Percentiles rank a stretch among this genome's conserved stretches.
phyloP scores from a whole-genome alignment of 768 basidiomycete species.

The Zangia roseola region DNA sequence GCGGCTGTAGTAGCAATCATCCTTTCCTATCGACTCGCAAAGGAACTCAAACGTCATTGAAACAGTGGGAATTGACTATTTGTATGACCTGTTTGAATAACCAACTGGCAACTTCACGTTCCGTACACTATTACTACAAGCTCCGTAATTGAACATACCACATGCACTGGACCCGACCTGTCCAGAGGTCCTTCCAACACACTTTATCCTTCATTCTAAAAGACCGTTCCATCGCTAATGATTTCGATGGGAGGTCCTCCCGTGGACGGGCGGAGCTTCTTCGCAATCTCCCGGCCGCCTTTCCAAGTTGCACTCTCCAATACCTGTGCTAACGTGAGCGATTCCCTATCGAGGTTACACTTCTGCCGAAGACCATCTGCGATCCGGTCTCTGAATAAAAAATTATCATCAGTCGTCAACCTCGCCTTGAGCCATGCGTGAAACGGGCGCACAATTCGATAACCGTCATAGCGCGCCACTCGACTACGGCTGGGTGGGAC shows the following conservation, averaged over 20 bases:
- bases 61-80: neutral
- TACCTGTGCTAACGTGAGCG: slow-evolving; percentile 81
- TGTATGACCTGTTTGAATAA: neutral
- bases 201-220: slow-evolving; percentile 36
- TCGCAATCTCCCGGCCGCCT: slow-evolving; percentile 91
- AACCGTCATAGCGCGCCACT: slow-evolving; percentile 96
- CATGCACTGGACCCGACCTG: too few relatives aligned
- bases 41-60: slow-evolving; percentile 42
- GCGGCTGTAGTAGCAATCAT: slow-evolving; percentile 54
- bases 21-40: slow-evolving; percentile 53
- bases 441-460: slow-evolving; percentile 68
- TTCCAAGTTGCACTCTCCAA: slow-evolving; percentile 97
- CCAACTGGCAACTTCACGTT: too few relatives aligned
- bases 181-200: too few relatives aligned
- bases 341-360: slow-evolving; percentile 46
- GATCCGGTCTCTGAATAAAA: slow-evolving; percentile 65
- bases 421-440: too few relatives aligned
- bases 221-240: slow-evolving; percentile 81
- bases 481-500: slow-evolving; percentile 88
- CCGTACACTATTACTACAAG: too few relatives aligned
- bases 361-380: slow-evolving; percentile 64
- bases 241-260: slow-evolving; percentile 88
- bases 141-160: too few relatives aligned
- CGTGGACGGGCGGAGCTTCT: slow-evolving; percentile 63
- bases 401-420: neutral